Conservation (phyloP, 306 rosid species). For the Dalbergia cultrata region DNA sequence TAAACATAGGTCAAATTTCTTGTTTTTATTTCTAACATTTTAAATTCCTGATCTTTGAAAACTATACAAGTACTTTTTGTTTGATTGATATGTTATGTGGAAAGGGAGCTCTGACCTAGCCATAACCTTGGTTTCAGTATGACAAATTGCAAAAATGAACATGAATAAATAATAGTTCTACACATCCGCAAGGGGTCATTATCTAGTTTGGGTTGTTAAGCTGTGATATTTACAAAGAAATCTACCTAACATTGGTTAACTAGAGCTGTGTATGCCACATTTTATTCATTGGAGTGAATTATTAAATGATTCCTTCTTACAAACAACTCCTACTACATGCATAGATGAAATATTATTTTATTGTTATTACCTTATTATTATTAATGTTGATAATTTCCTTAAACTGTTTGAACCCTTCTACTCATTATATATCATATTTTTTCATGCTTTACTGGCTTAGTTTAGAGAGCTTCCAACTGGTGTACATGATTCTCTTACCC, state of each 20-base stretch:
- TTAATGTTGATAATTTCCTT: neutral
- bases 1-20: constrained; percentile 67
- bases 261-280: too few species aligned
- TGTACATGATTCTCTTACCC: constrained; percentile 83
- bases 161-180: too few species aligned
- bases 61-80: too few species aligned
- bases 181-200: too few species aligned
- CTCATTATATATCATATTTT: neutral
- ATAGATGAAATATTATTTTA: neutral
- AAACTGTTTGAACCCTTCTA: neutral
- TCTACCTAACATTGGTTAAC: too few species aligned
- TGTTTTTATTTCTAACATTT: constrained; percentile 13
- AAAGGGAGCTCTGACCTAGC: too few species aligned
- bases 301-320: neutral
- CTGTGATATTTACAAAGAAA: too few species aligned
- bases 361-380: neutral
- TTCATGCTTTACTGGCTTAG: constrained; percentile 71
- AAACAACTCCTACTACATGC: neutral
- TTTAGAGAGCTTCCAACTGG: constrained; percentile 92
- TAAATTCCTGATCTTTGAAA: neutral
- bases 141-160: too few species aligned
- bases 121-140: too few species aligned
- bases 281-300: neutral
- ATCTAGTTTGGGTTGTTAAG: too few species aligned
- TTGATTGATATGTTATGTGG: too few species aligned